phyloP scores from a whole-genome alignment of 169 alveolate species.

The Amoebophrya sp. region DNA sequence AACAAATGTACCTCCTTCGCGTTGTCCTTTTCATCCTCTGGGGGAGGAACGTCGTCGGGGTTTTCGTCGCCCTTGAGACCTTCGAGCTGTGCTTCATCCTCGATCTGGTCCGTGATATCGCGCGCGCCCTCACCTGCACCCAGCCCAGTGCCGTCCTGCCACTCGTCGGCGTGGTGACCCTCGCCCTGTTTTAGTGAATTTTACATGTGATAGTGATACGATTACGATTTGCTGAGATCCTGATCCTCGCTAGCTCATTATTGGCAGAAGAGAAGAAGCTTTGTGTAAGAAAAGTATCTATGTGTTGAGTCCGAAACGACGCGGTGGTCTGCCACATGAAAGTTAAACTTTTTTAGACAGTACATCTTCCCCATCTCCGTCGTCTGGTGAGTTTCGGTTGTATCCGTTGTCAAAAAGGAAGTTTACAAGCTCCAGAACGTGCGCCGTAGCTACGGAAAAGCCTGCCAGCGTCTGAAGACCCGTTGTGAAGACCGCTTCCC shows the following conservation, averaged over 20 bases:
- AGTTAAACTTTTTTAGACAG: background rate
- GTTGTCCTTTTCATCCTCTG: background rate
- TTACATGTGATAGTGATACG: too few species aligned
- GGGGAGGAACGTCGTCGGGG: background rate
- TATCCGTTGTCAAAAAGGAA: background rate
- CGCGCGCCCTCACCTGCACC: background rate
- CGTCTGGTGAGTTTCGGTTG: background rate
- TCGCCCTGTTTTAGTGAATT: constrained; percentile 4
- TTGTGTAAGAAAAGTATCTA: too few species aligned
- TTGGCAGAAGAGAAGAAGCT: too few species aligned
- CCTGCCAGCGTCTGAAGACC: background rate
- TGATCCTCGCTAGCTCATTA: too few species aligned
- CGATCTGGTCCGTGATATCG: background rate
- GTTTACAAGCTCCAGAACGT: background rate
- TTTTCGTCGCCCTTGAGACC: background rate
- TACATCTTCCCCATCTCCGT: background rate
- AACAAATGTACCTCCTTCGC: background rate
- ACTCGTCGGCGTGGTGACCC: background rate
- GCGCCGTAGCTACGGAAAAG: background rate
- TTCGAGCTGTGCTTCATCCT: background rate
- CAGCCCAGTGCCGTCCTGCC: background rate
- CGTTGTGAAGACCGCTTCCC: background rate
- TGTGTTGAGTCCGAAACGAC: too few species aligned
- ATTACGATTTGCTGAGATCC: too few species aligned
- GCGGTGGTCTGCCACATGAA: too few species aligned